Evolutionary conservation across 129 eudicot species (phyloP).

Genomic region (Lactuca sativa): DNA sequence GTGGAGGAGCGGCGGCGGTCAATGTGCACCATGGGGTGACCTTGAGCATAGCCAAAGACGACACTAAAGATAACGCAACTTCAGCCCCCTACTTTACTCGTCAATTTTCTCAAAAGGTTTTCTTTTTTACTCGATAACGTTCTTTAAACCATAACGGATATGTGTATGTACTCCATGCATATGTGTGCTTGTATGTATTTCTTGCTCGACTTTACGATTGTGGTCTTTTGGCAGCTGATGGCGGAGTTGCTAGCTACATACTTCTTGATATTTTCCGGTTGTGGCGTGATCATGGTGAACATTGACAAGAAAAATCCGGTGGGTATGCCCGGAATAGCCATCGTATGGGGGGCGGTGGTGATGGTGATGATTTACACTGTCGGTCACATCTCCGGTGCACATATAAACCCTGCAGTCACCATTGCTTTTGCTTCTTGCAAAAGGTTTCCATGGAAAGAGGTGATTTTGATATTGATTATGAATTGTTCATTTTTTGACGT

Average conservation of each 20-base stretch:
- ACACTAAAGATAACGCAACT: neutral
- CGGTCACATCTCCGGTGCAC: slow-evolving; percentile 94
- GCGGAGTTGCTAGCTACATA: slow-evolving; percentile 83
- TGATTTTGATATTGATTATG: slow-evolving; percentile 8
- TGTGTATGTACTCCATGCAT: neutral
- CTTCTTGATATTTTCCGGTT: slow-evolving; percentile 83
- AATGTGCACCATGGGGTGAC: slow-evolving; percentile 28
- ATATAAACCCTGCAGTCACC: slow-evolving; percentile 88
- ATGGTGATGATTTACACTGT: slow-evolving; percentile 86
- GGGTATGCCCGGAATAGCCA: slow-evolving; percentile 64
- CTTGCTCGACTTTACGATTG: neutral
- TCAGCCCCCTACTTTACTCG: slow-evolving; percentile 24
- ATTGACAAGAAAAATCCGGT: slow-evolving; percentile 44
- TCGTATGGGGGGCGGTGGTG: slow-evolving; percentile 83
- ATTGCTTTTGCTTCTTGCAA: slow-evolving; percentile 81
- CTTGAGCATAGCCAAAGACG: slow-evolving; percentile 26
- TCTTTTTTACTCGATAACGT: neutral
- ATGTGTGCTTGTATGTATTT: neutral
- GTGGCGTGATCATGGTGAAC: slow-evolving; percentile 62
- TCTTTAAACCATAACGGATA: neutral
- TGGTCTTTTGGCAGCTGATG: slow-evolving; percentile 43
- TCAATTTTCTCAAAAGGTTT: slow-evolving; percentile 30
- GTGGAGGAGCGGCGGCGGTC: slow-evolving; percentile 15
- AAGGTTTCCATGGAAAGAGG: slow-evolving; percentile 92
- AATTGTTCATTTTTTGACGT: no score